Conservation (phyloP, 2,329 filamentous ascomycete species). For the Cadophora luteo-olivacea region DNA sequence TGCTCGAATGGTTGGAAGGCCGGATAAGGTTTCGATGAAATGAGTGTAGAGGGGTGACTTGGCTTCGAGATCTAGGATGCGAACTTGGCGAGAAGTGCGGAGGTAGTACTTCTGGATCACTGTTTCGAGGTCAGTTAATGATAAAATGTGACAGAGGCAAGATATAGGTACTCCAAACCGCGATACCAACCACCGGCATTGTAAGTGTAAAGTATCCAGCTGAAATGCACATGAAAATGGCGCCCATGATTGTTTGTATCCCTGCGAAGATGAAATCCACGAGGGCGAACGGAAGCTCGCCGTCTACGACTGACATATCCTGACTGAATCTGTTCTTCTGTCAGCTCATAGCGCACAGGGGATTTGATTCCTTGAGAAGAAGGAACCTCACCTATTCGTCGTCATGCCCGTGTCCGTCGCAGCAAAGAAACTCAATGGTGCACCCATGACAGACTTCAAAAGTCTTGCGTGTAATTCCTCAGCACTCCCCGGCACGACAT, state of each 20-base stretch:
- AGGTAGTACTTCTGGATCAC: slow-evolving; percentile 52
- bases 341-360: background rate
- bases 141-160: slow-evolving; percentile 10
- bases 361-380: no score
- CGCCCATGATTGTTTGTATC: background rate
- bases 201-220: slow-evolving; percentile 7
- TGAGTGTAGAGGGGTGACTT: slow-evolving; percentile 54
- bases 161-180: slow-evolving; percentile 31
- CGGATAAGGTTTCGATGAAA: slow-evolving; percentile 54
- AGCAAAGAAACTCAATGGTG: slow-evolving; percentile 2
- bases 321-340: slow-evolving; percentile 36
- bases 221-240: slow-evolving; percentile 4
- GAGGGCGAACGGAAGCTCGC: slow-evolving; percentile 36
- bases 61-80: slow-evolving; percentile 54
- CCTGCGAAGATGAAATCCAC: background rate
- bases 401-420: slow-evolving; percentile 13
- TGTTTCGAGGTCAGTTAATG: background rate
- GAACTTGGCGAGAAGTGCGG: slow-evolving; percentile 56
- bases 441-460: background rate
- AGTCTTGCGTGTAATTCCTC: background rate
- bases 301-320: slow-evolving; percentile 41
- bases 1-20: slow-evolving; percentile 51
- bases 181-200: background rate
- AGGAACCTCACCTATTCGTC: slow-evolving; percentile 12
- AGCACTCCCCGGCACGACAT: background rate